phyloP scores from a whole-genome alignment of 306 rosid species.

The Chamaecrista fasciculata region DNA sequence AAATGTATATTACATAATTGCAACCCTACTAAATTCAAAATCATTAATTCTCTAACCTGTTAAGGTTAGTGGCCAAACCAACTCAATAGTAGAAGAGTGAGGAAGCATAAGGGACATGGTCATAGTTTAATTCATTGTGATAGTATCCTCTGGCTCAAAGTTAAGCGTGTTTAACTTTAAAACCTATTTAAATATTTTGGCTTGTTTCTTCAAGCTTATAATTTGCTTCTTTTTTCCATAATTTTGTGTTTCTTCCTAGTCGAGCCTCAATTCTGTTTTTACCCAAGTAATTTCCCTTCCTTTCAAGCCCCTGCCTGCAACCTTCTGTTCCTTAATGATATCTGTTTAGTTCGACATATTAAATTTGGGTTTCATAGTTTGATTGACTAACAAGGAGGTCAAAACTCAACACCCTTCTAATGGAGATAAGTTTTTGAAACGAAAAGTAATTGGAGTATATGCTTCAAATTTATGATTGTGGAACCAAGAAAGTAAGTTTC shows the following conservation, averaged over 20 bases:
- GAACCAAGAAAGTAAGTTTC: background rate
- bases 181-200: background rate
- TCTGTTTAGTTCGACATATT: background rate
- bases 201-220: background rate
- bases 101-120: background rate
- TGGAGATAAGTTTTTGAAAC: background rate
- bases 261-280: background rate
- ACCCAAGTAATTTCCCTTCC: no score
- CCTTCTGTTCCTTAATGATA: background rate
- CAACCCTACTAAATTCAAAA: background rate
- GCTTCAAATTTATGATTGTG: background rate
- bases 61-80: background rate
- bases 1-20: background rate
- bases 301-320: no score
- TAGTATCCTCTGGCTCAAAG: background rate
- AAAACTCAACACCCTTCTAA: no score
- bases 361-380: background rate
- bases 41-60: background rate
- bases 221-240: background rate
- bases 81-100: background rate
- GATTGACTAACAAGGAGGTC: background rate
- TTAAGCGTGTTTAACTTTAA: background rate
- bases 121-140: background rate
- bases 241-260: background rate
- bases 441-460: background rate